Evolutionary conservation across 306 rosid species (phyloP).

Genomic region (Casuarina equisetifolia): DNA sequence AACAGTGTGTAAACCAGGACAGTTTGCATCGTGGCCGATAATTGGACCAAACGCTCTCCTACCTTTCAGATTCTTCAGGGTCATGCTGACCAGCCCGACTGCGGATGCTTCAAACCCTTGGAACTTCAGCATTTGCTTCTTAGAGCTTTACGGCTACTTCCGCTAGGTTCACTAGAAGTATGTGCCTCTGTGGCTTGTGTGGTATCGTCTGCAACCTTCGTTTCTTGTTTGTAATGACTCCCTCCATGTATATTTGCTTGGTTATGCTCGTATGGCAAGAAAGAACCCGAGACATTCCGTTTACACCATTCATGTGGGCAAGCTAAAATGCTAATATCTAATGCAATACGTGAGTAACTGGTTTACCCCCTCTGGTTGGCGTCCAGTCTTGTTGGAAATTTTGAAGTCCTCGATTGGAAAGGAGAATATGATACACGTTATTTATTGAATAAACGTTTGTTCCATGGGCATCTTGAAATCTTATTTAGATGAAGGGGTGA

Average conservation of each 20-base stretch:
- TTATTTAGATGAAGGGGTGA: background rate
- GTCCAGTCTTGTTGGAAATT: too few species aligned
- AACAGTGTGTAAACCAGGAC: slow-evolving; percentile 77
- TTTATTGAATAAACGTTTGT: too few species aligned
- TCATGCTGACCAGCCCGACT: slow-evolving; percentile 63
- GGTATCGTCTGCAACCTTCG: background rate
- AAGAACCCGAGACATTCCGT: background rate
- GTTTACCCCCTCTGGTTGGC: too few species aligned
- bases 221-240: background rate
- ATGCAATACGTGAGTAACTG: too few species aligned
- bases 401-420: too few species aligned
- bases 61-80: slow-evolving; percentile 75
- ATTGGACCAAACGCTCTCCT: slow-evolving; percentile 69
- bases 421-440: too few species aligned
- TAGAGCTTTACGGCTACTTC: slow-evolving; percentile 85
- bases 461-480: too few species aligned
- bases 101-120: slow-evolving; percentile 67
- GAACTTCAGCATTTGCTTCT: slow-evolving; percentile 75
- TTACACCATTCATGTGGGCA: background rate
- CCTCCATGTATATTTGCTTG: background rate
- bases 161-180: slow-evolving; percentile 32
- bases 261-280: background rate
- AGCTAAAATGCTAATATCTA: background rate
- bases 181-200: background rate
- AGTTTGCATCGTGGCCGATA: slow-evolving; percentile 91